These are phyloP conservation scores for Boletus coccyginus DNA, from an alignment of 768 basidiomycete genomes.

Conservation along the genomic window DNA sequence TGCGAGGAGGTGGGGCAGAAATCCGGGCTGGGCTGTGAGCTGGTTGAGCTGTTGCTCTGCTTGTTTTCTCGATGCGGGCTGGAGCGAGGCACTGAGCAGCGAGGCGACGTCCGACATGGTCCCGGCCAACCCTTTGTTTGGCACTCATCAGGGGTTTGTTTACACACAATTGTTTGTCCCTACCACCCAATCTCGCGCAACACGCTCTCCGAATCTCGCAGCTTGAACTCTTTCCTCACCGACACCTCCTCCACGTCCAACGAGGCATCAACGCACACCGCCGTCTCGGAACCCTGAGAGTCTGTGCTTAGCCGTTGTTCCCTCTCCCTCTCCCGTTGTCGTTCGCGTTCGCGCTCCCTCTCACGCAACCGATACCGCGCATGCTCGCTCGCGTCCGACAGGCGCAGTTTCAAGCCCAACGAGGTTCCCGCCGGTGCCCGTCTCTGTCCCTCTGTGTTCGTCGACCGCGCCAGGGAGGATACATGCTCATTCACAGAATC, in stretches of 20 bases:
- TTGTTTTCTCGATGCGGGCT: constrained; percentile 66
- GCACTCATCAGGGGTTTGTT: neutral
- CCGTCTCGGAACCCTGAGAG: neutral
- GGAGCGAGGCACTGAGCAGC: constrained; percentile 69
- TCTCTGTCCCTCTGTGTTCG: neutral
- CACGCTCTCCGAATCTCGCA: constrained; percentile 22
- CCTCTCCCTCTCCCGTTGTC: neutral
- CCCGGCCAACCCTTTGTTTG: constrained; percentile 15
- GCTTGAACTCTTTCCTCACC: constrained; percentile 5
- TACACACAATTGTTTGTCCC: too few relatives aligned
- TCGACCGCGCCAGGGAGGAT: neutral
- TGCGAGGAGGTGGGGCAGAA: constrained; percentile 72
- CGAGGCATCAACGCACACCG: too few relatives aligned
- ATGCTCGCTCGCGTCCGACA: constrained; percentile 26
- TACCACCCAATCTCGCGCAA: constrained; percentile 22
- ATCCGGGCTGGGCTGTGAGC: constrained; percentile 71
- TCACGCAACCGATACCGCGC: constrained; percentile 20
- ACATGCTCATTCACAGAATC: too few relatives aligned
- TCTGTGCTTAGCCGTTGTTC: neutral
- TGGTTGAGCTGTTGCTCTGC: constrained; percentile 76
- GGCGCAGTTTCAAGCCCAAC: constrained; percentile 18
- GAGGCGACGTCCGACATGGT: constrained; percentile 67
- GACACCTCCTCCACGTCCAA: neutral
- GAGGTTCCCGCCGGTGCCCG: constrained; percentile 1
- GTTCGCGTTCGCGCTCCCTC: constrained; percentile 17